phyloP scores from a whole-genome alignment of 768 basidiomycete genomes.

The Guyanaporus albipodus region DNA sequence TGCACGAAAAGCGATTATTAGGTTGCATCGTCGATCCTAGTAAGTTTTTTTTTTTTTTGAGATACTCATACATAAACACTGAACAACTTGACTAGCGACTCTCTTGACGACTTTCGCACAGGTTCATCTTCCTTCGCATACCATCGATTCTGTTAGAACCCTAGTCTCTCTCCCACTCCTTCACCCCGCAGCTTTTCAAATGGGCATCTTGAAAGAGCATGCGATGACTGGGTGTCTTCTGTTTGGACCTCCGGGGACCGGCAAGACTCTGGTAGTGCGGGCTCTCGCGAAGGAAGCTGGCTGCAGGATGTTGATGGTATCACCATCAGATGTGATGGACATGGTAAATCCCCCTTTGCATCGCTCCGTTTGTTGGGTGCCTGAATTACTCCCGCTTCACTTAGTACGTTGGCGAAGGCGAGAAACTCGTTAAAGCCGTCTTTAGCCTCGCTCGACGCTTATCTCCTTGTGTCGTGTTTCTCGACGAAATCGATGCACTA shows the following conservation, averaged over 20 bases:
- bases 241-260: constrained; percentile 92
- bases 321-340: constrained; percentile 94
- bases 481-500: constrained; percentile 93
- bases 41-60: constrained; percentile 28
- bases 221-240: constrained; percentile 87
- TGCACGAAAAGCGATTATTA: constrained; percentile 77
- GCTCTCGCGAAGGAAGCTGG: constrained; percentile 93
- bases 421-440: constrained; percentile 84
- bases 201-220: constrained; percentile 88
- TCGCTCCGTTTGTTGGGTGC: neutral
- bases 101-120: constrained; percentile 83
- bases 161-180: constrained; percentile 87
- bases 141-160: constrained; percentile 88
- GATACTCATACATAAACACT: neutral
- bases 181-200: constrained; percentile 81
- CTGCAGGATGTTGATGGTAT: constrained; percentile 86
- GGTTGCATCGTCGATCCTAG: constrained; percentile 84
- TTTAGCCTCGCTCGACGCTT: constrained; percentile 83
- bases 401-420: constrained; percentile 86
- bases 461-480: constrained; percentile 89
- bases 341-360: constrained; percentile 55
- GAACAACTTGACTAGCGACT: constrained; percentile 40
- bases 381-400: constrained; percentile 3
- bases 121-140: constrained; percentile 83
- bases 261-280: constrained; percentile 85